Conservation (phyloP, 148 eudicot genomes). For the Rhododendron simsii region DNA sequence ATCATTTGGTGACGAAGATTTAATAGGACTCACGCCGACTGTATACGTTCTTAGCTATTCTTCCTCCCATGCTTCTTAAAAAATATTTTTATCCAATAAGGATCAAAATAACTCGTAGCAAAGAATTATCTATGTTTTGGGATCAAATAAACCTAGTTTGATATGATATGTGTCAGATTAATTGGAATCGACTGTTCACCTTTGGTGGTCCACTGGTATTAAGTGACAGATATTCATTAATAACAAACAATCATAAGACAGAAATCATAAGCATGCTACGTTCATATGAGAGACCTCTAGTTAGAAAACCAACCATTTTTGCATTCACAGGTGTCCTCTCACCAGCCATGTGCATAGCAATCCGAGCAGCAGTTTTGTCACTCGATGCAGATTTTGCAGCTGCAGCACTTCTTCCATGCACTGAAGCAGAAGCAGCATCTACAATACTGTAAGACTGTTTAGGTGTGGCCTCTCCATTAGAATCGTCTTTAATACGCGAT, state of each 20-base stretch:
- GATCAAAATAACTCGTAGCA: not conserved
- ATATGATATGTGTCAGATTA: not conserved
- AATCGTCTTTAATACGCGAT: conserved; percentile 70
- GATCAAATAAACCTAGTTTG: not conserved
- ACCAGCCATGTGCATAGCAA: conserved; percentile 94
- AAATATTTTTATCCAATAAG: not conserved
- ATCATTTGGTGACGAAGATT: not conserved
- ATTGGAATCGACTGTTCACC: not conserved
- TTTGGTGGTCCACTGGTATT: not conserved
- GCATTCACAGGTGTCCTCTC: conserved; percentile 94
- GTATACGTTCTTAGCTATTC: not conserved
- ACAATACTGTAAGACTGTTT: conserved; percentile 71
- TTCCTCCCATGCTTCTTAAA: not conserved
- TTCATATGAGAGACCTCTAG: not conserved
- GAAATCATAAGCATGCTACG: not conserved
- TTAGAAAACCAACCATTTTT: conserved; percentile 68
- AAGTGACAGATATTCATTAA: not conserved
- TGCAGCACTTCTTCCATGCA: conserved; percentile 96
- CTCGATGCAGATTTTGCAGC: conserved; percentile 79
- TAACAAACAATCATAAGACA: not conserved
- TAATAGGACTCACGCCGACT: not conserved
- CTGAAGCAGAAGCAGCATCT: conserved; percentile 99
- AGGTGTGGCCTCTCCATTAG: conserved; percentile 45
- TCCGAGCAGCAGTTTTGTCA: conserved; percentile 95
- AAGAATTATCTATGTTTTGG: not conserved